phyloP scores from a whole-genome alignment of 2,329 filamentous ascomycete species.

The Aureobasidium melanogenum region DNA sequence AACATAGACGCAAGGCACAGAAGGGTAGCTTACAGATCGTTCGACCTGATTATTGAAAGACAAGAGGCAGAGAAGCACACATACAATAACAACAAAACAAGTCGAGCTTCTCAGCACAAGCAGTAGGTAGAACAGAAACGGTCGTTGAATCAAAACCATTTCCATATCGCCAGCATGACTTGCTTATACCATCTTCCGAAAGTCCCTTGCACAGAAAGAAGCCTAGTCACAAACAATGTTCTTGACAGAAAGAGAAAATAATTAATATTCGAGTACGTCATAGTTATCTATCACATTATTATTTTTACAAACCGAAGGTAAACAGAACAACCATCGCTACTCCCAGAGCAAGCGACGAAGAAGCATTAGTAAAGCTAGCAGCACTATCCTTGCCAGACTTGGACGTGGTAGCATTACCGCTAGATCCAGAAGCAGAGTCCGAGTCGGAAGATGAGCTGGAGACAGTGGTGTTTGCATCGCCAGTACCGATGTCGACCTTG shows the following conservation, averaged over 20 bases:
- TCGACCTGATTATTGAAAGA: no score
- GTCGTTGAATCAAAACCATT: no score
- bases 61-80: no score
- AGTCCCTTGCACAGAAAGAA: background rate
- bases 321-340: slow-evolving; percentile 1
- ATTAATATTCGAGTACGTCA: no score
- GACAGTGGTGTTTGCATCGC: background rate
- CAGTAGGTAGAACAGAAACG: no score
- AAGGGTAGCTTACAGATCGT: background rate
- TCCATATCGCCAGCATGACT: no score
- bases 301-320: background rate
- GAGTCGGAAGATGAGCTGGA: background rate
- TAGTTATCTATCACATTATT: background rate
- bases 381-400: background rate
- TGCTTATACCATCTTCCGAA: background rate
- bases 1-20: no score
- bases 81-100: background rate
- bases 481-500: slow-evolving; percentile 7
- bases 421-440: background rate
- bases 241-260: background rate
- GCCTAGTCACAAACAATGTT: background rate
- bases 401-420: background rate
- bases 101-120: no score
- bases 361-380: background rate
- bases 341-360: slow-evolving; percentile 1